Conservation (phyloP, 805 yeast genomes). For the Cyberlindnera mycetangii region DNA sequence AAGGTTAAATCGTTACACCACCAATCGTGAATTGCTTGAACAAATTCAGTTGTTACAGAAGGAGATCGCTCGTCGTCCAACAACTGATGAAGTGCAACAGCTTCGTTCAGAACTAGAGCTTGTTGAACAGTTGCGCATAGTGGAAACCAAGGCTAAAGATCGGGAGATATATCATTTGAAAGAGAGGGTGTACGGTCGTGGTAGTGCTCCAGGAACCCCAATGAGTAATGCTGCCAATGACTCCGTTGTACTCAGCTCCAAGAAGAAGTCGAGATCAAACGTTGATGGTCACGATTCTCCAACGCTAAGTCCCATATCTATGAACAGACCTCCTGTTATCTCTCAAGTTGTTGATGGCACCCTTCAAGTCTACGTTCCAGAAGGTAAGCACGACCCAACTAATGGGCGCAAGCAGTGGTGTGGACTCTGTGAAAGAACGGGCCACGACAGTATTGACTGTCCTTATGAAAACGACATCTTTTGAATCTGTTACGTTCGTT, state of each 20-base stretch:
- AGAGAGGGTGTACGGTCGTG: slow-evolving; percentile 14
- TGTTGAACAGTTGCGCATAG: slow-evolving; percentile 33
- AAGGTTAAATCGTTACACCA: slow-evolving; percentile 16
- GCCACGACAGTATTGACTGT: slow-evolving; percentile 85
- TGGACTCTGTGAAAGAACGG: slow-evolving; percentile 86
- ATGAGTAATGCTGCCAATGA: neutral
- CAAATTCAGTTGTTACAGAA: slow-evolving; percentile 22
- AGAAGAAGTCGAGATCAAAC: neutral
- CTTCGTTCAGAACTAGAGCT: slow-evolving; percentile 44
- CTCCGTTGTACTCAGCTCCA: neutral
- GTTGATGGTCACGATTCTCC: neutral
- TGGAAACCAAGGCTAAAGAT: slow-evolving; percentile 29
- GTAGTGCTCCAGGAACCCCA: slow-evolving; percentile 5
- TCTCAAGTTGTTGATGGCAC: slow-evolving; percentile 33
- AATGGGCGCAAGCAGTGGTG: slow-evolving; percentile 84
- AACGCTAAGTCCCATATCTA: slow-evolving; percentile 4
- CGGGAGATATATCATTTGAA: slow-evolving; percentile 24
- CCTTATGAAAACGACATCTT: slow-evolving; percentile 54
- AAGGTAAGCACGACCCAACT: slow-evolving; percentile 52
- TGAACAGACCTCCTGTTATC: slow-evolving; percentile 25
- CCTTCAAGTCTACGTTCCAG: slow-evolving; percentile 51
- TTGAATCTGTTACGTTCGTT: slow-evolving; percentile 3
- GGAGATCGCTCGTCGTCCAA: slow-evolving; percentile 36
- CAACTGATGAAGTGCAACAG: slow-evolving; percentile 40
- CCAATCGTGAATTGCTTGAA: slow-evolving; percentile 27